A percentile compares a stretch with the other conserved stretches of the same genome.
Conservation (phyloP, 306 rosid species). For the Quercus parvula region DNA sequence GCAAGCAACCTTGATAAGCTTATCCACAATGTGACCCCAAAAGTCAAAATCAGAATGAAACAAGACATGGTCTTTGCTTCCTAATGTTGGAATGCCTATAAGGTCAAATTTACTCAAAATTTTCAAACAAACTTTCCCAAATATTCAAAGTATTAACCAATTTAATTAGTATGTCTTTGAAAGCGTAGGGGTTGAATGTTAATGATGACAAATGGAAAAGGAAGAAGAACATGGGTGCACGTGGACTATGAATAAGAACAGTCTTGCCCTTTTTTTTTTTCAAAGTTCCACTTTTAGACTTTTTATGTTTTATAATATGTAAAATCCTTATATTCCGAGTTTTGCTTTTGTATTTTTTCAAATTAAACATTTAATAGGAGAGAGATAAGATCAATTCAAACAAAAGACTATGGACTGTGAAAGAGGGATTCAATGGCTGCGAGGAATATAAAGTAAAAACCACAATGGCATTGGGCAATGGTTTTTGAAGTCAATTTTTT, state of each 20-base stretch:
- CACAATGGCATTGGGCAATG: too few relatives aligned
- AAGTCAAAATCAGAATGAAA: background rate
- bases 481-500: too few relatives aligned
- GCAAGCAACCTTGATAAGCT: background rate
- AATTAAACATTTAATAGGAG: too few relatives aligned
- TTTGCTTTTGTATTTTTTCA: too few relatives aligned
- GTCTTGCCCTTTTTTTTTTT: background rate
- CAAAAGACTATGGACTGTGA: background rate
- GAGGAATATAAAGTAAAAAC: too few relatives aligned
- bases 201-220: background rate
- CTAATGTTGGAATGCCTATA: background rate
- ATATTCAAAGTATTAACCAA: background rate
- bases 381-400: background rate
- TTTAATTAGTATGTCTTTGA: background rate
- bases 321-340: too few relatives aligned
- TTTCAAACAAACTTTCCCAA: background rate
- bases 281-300: background rate
- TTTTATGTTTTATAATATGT: background rate
- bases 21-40: background rate
- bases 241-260: conserved; percentile 29
- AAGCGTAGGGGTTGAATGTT: background rate
- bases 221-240: conserved; percentile 19
- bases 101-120: conserved; percentile 4
- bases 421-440: background rate
- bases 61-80: background rate